Evolutionary conservation across 176 grass and related monocot species (phyloP).

Genomic region (Olyra latifolia): DNA sequence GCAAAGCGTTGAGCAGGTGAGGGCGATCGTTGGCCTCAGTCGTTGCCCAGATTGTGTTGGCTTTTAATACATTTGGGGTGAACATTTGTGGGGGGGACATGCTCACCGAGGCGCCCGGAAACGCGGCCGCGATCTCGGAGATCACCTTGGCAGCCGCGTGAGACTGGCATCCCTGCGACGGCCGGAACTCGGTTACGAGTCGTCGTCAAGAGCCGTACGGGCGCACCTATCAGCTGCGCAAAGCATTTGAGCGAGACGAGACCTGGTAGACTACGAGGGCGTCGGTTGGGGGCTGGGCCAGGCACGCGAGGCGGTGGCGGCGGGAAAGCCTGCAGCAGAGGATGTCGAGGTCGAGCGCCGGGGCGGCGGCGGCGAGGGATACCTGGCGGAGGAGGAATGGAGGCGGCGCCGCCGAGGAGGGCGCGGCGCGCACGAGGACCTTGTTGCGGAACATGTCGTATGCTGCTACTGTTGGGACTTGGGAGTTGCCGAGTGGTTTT

Average conservation of each 20-base stretch:
- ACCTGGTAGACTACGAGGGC: constrained; percentile 72
- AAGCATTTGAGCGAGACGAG: background rate
- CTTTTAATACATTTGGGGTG: too few relatives aligned
- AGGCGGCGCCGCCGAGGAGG: constrained; percentile 31
- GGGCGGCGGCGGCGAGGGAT: constrained; percentile 24
- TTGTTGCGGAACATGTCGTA: constrained; percentile 64
- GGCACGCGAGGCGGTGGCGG: constrained; percentile 60
- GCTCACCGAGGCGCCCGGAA: constrained; percentile 28
- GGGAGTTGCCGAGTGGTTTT: too few relatives aligned
- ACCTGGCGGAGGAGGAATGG: constrained; percentile 42
- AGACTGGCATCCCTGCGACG: constrained; percentile 60
- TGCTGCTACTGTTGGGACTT: background rate
- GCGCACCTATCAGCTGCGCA: background rate
- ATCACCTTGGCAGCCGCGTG: constrained; percentile 30
- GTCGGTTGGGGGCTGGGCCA: constrained; percentile 44
- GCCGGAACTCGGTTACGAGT: background rate
- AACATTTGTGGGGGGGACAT: too few relatives aligned
- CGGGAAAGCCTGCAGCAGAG: constrained; percentile 80
- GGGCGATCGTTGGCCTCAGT: too few relatives aligned
- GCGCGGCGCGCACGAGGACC: constrained; percentile 53
- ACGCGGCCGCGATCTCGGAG: constrained; percentile 39
- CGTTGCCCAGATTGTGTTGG: too few relatives aligned
- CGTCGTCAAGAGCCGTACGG: background rate
- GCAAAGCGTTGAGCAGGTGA: constrained; percentile 31
- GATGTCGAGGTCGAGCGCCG: constrained; percentile 51